These are phyloP conservation scores for Mortierella sp. DNA, from an alignment of 371 early-diverging fungal genomes.

Conservation along the genomic window DNA sequence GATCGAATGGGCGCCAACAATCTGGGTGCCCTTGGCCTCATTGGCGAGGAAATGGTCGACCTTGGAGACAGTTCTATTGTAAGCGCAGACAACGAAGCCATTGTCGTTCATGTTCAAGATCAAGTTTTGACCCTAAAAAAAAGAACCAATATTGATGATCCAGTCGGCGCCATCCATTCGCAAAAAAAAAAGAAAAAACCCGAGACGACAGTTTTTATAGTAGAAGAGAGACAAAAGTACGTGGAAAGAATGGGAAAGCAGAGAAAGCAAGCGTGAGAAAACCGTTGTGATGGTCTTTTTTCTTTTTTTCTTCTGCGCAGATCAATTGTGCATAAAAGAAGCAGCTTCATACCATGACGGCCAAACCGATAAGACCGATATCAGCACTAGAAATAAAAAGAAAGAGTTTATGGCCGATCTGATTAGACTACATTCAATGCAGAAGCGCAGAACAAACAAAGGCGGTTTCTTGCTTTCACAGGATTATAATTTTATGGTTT, in stretches of 20 bases:
- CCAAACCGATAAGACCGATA: slow-evolving; percentile 99
- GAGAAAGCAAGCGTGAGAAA: slow-evolving; percentile 15
- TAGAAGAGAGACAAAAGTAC: neutral
- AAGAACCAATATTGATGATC: neutral
- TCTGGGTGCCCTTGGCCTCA: slow-evolving; percentile 96
- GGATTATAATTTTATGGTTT: neutral
- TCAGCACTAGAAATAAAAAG: slow-evolving; percentile 81
- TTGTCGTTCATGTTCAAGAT: slow-evolving; percentile 99
- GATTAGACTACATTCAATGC: neutral
- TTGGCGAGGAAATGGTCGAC: slow-evolving; percentile 94
- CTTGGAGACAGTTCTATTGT: slow-evolving; percentile 97
- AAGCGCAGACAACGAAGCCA: slow-evolving; percentile 94
- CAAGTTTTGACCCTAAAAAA: slow-evolving; percentile 94
- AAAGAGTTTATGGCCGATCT: neutral
- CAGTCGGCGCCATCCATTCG: neutral
- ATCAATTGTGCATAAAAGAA: neutral
- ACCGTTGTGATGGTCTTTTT: neutral
- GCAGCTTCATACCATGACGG: slow-evolving; percentile 92
- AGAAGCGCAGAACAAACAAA: neutral
- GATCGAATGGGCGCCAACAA: slow-evolving; percentile 94
- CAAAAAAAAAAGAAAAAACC: neutral
- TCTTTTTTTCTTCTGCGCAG: neutral
- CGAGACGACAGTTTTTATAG: neutral
- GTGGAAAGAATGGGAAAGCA: neutral
- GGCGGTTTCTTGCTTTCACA: neutral